These are phyloP conservation scores for Saccharomycopsis sp. DNA, from an alignment of 805 yeast genomes.

Conservation along the genomic window DNA sequence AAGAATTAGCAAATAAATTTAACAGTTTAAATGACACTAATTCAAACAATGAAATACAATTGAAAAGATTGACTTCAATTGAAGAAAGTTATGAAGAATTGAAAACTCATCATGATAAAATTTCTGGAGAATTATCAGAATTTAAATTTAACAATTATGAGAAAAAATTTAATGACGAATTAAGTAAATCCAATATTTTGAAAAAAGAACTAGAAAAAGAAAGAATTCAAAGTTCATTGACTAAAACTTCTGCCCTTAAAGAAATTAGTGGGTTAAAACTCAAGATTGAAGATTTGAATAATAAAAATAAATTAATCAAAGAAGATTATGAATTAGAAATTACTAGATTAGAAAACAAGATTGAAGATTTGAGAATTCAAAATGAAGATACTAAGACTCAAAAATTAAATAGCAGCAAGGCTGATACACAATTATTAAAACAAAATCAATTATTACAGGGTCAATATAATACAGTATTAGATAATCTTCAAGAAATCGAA, in stretches of 20 bases:
- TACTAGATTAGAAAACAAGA: slow-evolving; percentile 54
- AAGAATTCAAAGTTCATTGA: slow-evolving; percentile 19
- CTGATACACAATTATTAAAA: slow-evolving; percentile 28
- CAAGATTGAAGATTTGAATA: slow-evolving; percentile 26
- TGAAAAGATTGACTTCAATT: slow-evolving; percentile 7
- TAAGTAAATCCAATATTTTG: slow-evolving; percentile 2
- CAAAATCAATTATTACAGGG: slow-evolving; percentile 54
- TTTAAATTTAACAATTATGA: slow-evolving; percentile 22
- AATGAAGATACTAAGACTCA: slow-evolving; percentile 38
- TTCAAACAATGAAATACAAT: slow-evolving; percentile 1
- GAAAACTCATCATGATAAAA: slow-evolving; percentile 13
- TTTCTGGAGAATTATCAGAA: slow-evolving; percentile 22
- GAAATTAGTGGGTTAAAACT: slow-evolving; percentile 29
- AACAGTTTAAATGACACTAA: slow-evolving; percentile 13
- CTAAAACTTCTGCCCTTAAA: slow-evolving; percentile 22
- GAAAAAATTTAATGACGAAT: slow-evolving; percentile 11
- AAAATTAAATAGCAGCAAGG: not conserved
- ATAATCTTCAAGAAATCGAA: slow-evolving; percentile 80
- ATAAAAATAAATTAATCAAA: slow-evolving; percentile 25
- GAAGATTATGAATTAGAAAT: slow-evolving; percentile 39
- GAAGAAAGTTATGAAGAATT: slow-evolving; percentile 18
- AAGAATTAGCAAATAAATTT: slow-evolving; percentile 29
- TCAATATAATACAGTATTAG: slow-evolving; percentile 70
- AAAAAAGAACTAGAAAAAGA: slow-evolving; percentile 30
- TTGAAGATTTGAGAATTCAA: slow-evolving; percentile 61